Evolutionary conservation across 2,329 filamentous ascomycete species (phyloP).

Genomic region (Trichophyton equinum): DNA sequence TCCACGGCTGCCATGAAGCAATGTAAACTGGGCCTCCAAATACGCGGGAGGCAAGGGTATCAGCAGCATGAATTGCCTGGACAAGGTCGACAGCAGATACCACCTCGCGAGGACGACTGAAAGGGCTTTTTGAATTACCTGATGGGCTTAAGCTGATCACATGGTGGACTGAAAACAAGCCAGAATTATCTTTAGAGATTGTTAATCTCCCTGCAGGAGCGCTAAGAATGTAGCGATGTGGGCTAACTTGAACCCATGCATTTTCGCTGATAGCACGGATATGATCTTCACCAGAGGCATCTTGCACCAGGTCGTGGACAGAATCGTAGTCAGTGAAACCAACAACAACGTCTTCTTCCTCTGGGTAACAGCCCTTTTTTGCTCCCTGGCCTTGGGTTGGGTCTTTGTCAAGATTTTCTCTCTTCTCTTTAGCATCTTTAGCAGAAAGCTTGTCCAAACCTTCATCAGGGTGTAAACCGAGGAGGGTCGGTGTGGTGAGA

Average conservation of each 20-base stretch:
- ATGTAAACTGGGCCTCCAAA: conserved; percentile 57
- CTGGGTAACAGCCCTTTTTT: conserved; percentile 7
- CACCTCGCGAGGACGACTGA: conserved; percentile 55
- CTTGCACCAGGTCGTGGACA: conserved; percentile 78
- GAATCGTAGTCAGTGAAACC: conserved; percentile 85
- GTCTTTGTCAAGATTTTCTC: conserved; percentile 17
- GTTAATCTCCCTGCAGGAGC: conserved; percentile 50
- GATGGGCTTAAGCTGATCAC: conserved; percentile 21
- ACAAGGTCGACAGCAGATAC: conserved; percentile 53
- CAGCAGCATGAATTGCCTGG: conserved; percentile 70
- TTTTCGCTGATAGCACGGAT: conserved; percentile 63
- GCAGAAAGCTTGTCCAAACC: conserved; percentile 56
- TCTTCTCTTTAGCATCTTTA: conserved; percentile 47
- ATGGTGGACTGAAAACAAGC: conserved; percentile 23
- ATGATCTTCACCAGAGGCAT: conserved; percentile 64
- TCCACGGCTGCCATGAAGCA: conserved; percentile 54
- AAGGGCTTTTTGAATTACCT: conserved; percentile 39
- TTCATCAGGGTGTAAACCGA: conserved; percentile 76
- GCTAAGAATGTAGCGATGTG: conserved; percentile 57
- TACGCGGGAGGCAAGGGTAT: conserved; percentile 59
- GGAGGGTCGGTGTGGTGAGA: conserved; percentile 79
- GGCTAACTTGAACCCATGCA: conserved; percentile 72
- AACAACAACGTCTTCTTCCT: conserved; percentile 37
- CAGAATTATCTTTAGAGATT: conserved; percentile 29
- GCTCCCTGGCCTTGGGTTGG: neutral